Evolutionary conservation across 179 eudicot genomes (phyloP).

Genomic region (Beta macrorhiza): DNA sequence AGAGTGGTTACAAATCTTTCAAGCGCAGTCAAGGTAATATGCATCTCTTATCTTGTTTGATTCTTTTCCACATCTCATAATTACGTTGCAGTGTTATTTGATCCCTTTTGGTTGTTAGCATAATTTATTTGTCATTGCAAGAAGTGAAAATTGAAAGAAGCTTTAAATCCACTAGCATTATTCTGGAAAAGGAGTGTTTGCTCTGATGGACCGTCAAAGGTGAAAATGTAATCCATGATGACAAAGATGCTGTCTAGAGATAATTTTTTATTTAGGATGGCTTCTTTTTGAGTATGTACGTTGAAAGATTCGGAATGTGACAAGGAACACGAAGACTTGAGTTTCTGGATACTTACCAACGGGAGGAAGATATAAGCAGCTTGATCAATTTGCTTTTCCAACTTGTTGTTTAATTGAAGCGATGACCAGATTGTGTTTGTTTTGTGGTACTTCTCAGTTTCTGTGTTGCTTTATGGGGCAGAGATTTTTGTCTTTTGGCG

Average conservation of each 20-base stretch:
- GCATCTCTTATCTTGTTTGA: slow-evolving; percentile 6
- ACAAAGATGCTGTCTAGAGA: no score
- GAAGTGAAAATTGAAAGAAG: neutral
- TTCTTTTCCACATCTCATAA: neutral
- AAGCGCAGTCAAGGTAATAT: slow-evolving; percentile 71
- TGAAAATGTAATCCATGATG: no score
- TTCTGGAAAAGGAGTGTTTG: neutral
- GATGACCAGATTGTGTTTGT: neutral
- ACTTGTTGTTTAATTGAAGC: neutral
- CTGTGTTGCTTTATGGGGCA: neutral
- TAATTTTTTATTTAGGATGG: neutral
- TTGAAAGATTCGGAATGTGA: neutral
- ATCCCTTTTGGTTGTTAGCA: neutral
- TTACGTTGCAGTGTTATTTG: neutral
- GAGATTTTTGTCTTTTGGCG: neutral
- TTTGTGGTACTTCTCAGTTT: no score
- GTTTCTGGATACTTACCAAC: neutral
- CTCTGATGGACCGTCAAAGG: no score
- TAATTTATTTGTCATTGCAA: neutral
- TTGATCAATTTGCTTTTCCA: neutral
- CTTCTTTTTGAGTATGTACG: neutral
- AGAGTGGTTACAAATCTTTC: slow-evolving; percentile 67
- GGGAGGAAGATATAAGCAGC: neutral
- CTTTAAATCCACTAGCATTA: neutral
- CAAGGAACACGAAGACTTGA: neutral